A percentile compares a stretch with the other conserved stretches of the same genome.
phyloP scores from a whole-genome alignment of 2,329 filamentous ascomycete genomes.

The Aaosphaeria arxii region DNA sequence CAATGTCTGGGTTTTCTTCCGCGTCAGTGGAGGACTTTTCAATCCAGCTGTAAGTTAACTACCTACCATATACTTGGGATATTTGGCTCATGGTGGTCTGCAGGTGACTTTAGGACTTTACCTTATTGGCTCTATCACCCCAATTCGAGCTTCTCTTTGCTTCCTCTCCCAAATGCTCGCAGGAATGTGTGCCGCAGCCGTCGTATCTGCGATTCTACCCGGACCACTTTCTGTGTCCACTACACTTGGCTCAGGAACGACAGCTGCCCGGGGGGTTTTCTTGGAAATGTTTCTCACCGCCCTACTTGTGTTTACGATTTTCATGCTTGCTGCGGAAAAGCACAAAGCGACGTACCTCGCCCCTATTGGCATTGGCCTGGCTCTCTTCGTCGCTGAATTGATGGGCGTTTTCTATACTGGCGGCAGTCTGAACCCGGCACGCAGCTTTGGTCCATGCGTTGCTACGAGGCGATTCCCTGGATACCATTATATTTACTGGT shows the following conservation, averaged over 20 bases:
- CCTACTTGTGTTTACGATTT: slow-evolving; percentile 40
- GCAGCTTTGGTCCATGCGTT: slow-evolving; percentile 42
- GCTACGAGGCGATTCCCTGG: slow-evolving; percentile 34
- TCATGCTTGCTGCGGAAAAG: slow-evolving; percentile 70
- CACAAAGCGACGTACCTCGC: slow-evolving; percentile 70
- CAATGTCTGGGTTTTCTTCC: slow-evolving; percentile 41
- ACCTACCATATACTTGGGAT: not conserved
- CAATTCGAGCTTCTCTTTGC: slow-evolving; percentile 25
- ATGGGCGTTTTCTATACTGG: slow-evolving; percentile 46
- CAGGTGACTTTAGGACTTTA: slow-evolving; percentile 38
- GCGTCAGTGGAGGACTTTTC: slow-evolving; percentile 38
- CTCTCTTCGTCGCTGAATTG: slow-evolving; percentile 62
- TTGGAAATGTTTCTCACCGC: slow-evolving; percentile 41
- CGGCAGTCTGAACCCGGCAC: slow-evolving; percentile 41
- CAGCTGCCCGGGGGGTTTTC: slow-evolving; percentile 33
- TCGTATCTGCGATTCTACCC: slow-evolving; percentile 34
- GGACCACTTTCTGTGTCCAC: slow-evolving; percentile 34
- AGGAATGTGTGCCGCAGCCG: slow-evolving; percentile 34
- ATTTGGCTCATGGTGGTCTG: not conserved
- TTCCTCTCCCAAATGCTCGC: slow-evolving; percentile 36
- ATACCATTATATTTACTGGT: slow-evolving; percentile 46
- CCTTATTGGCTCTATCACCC: slow-evolving; percentile 27
- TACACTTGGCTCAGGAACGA: slow-evolving; percentile 28
- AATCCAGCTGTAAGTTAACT: slow-evolving; percentile 36
- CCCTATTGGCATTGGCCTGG: slow-evolving; percentile 68